Conservation (phyloP, 2,329 filamentous ascomycete species). For the Colletotrichum acutatum region DNA sequence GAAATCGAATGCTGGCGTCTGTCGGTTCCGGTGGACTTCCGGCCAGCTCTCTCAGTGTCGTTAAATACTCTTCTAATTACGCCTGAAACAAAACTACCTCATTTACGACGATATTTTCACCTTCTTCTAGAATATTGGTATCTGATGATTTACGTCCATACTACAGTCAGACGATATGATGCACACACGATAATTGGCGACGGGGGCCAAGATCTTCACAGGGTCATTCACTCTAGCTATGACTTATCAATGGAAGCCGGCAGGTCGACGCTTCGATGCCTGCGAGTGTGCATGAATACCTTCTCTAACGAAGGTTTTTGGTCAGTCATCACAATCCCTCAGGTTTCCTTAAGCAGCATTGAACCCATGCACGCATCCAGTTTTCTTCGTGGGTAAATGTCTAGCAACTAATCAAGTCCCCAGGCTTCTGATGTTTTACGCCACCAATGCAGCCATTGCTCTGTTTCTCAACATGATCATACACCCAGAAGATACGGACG, state of each 20-base stretch:
- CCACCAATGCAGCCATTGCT: constrained; percentile 33
- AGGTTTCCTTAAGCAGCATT: neutral
- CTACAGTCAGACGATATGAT: constrained; percentile 37
- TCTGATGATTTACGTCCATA: constrained; percentile 36
- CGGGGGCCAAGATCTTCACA: constrained; percentile 35
- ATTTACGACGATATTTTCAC: neutral
- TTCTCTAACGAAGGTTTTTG: neutral
- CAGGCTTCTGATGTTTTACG: constrained; percentile 30
- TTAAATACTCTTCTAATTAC: neutral
- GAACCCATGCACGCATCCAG: neutral
- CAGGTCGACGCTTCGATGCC: constrained; percentile 36
- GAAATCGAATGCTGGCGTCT: constrained; percentile 47
- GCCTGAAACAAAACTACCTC: neutral
- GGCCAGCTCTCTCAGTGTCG: constrained; percentile 10
- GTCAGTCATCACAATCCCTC: neutral
- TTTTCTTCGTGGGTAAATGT: too few species aligned
- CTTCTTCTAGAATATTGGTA: constrained; percentile 38
- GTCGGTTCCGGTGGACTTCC: constrained; percentile 36
- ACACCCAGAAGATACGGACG: constrained; percentile 13
- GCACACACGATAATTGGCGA: constrained; percentile 13
- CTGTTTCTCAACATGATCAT: constrained; percentile 37
- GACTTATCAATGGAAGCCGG: constrained; percentile 39
- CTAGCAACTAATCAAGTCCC: neutral
- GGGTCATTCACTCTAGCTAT: constrained; percentile 39
- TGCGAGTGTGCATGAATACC: constrained; percentile 3